phyloP scores from a whole-genome alignment of 192 early-diverging fungal genomes.

The Backusella morwellensis region DNA sequence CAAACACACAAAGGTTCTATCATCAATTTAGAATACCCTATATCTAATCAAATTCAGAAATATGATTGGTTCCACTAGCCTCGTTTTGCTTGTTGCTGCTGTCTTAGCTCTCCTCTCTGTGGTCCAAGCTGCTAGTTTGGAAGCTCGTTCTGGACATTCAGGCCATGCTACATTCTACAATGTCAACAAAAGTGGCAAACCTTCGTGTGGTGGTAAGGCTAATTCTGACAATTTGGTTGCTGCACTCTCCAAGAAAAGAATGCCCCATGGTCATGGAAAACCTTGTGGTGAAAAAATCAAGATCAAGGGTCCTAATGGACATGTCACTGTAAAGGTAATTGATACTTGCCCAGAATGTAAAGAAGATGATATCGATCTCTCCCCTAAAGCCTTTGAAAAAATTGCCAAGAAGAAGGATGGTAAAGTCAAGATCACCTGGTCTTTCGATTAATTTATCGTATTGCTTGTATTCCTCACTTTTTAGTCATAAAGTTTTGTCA shows the following conservation, averaged over 20 bases:
- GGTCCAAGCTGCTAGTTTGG: neutral
- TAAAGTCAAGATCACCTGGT: slow-evolving; percentile 35
- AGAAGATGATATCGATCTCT: slow-evolving; percentile 42
- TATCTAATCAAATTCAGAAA: neutral
- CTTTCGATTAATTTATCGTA: slow-evolving; percentile 20
- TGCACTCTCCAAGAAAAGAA: slow-evolving; percentile 9
- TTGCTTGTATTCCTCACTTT: neutral
- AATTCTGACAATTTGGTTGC: slow-evolving; percentile 15
- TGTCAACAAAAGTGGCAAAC: neutral
- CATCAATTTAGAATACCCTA: neutral
- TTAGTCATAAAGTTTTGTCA: neutral
- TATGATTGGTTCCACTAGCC: neutral
- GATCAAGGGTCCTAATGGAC: slow-evolving; percentile 47
- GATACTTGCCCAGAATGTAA: slow-evolving; percentile 48
- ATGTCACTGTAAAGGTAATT: slow-evolving; percentile 43
- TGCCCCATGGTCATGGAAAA: neutral
- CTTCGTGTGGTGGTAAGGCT: neutral
- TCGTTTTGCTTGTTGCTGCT: neutral
- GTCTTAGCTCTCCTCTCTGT: neutral
- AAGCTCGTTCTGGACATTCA: neutral
- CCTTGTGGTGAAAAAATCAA: slow-evolving; percentile 47
- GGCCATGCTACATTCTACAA: neutral
- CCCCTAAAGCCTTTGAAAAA: slow-evolving; percentile 41
- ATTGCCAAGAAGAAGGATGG: slow-evolving; percentile 30
- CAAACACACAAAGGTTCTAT: neutral